These are phyloP conservation scores for Diplodia sapinea DNA, from an alignment of 2,329 filamentous ascomycete species.

Conservation along the genomic window DNA sequence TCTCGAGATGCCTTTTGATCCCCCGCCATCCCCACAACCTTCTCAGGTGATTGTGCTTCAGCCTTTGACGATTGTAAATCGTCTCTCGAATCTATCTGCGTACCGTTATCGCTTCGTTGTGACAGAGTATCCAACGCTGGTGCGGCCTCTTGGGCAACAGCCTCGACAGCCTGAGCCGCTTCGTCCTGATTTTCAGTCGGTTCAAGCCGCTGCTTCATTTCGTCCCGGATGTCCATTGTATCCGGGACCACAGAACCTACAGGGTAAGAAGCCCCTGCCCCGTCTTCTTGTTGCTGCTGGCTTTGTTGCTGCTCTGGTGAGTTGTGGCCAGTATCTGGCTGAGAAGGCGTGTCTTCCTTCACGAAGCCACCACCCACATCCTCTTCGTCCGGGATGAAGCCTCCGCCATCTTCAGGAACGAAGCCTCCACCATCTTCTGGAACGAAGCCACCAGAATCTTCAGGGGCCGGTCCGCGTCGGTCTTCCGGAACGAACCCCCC, in stretches of 20 bases:
- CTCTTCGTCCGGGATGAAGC: slow-evolving; percentile 48
- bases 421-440: slow-evolving; percentile 45
- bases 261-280: not conserved
- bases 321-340: not conserved
- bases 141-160: not conserved
- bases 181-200: not conserved
- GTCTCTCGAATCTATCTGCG: not conserved
- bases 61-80: not conserved
- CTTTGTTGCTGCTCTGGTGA: not conserved
- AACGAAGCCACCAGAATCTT: slow-evolving; percentile 33
- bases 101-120: not conserved
- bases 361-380: slow-evolving; percentile 32
- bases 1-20: not conserved
- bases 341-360: not conserved
- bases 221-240: not conserved
- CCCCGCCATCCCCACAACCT: not conserved
- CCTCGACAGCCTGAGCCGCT: too few relatives aligned
- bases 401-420: slow-evolving; percentile 39
- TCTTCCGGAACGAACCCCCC: slow-evolving; percentile 35
- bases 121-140: not conserved
- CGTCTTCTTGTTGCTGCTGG: not conserved
- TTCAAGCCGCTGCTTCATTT: not conserved
- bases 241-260: not conserved
- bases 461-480: slow-evolving; percentile 33
- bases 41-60: not conserved